Conservation (phyloP, 441 rosid genomes). For the Erodium trifolium region DNA sequence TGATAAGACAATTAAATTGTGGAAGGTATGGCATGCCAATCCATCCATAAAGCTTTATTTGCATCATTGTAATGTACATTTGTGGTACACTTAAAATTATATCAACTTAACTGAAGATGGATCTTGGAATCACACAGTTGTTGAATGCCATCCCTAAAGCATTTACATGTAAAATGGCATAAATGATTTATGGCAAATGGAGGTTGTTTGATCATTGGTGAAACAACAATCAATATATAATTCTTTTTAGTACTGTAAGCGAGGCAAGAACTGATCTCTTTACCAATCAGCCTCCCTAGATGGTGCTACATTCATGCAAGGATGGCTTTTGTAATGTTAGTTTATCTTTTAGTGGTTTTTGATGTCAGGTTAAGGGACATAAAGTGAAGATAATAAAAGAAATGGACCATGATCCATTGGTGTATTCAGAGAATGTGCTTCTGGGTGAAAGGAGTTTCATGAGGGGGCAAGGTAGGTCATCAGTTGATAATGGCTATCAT, state of each 20-base stretch:
- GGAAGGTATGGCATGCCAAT: slow-evolving; percentile 41
- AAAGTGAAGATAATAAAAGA: slow-evolving; percentile 45
- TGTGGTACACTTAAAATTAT: background rate
- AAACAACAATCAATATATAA: too few relatives aligned
- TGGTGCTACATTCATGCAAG: background rate
- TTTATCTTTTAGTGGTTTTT: slow-evolving; percentile 16
- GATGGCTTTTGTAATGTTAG: slow-evolving; percentile 14
- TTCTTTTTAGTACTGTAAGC: too few relatives aligned
- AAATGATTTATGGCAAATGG: too few relatives aligned
- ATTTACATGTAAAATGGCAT: background rate
- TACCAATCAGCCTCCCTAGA: too few relatives aligned
- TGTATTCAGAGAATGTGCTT: slow-evolving; percentile 50
- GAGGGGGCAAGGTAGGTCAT: slow-evolving; percentile 26
- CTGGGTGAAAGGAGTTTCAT: slow-evolving; percentile 49
- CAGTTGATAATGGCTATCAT: slow-evolving; percentile 31
- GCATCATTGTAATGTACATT: slow-evolving; percentile 10
- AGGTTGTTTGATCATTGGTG: too few relatives aligned
- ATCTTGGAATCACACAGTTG: background rate
- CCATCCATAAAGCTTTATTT: too few relatives aligned
- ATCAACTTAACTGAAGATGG: slow-evolving; percentile 1
- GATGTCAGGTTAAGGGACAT: slow-evolving; percentile 43
- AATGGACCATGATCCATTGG: slow-evolving; percentile 27
- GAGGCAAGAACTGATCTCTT: too few relatives aligned
- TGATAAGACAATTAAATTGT: slow-evolving; percentile 62
- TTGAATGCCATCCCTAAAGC: background rate